Evolutionary conservation across 2,329 filamentous ascomycete genomes (phyloP).

Genomic region (Ascochyta koolunga): DNA sequence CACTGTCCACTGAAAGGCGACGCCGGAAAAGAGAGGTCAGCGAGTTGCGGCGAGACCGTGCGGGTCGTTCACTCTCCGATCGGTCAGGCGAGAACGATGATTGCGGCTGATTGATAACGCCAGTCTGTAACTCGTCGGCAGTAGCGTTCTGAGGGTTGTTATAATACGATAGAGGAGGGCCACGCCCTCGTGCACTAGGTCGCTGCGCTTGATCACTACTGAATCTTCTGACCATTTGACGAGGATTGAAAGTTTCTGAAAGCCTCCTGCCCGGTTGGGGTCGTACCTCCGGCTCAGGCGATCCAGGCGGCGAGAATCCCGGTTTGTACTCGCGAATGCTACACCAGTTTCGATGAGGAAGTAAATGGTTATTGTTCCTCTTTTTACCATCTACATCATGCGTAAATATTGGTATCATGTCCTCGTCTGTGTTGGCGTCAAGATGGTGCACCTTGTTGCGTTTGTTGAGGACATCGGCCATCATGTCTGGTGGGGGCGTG

Average conservation of each 20-base stretch:
- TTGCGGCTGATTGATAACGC: constrained; percentile 30
- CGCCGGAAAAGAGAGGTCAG: constrained; percentile 44
- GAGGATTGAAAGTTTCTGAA: constrained; percentile 46
- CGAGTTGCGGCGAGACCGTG: constrained; percentile 42
- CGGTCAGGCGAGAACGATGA: constrained; percentile 47
- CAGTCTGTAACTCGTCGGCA: constrained; percentile 38
- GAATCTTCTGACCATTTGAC: constrained; percentile 52
- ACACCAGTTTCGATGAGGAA: constrained; percentile 95
- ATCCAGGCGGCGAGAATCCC: constrained; percentile 68
- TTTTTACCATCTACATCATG: constrained; percentile 88
- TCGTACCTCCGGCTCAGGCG: constrained; percentile 50
- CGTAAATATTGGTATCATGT: constrained; percentile 92
- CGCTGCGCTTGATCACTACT: constrained; percentile 36
- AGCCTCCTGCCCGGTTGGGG: constrained; percentile 36
- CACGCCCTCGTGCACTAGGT: constrained; percentile 33
- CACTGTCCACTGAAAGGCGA: constrained; percentile 39
- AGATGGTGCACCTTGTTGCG: constrained; percentile 78
- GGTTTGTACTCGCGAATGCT: constrained; percentile 85
- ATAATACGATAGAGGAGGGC: constrained; percentile 47
- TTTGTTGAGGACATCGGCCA: constrained; percentile 92
- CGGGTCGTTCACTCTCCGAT: constrained; percentile 32
- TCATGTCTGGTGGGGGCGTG: constrained; percentile 81
- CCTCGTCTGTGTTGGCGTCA: constrained; percentile 80
- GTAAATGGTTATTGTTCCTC: constrained; percentile 86
- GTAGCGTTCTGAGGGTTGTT: constrained; percentile 45